Base-by-base conservation (phyloP, 345 rosid genomes). In the Citrus sp. region DNA sequence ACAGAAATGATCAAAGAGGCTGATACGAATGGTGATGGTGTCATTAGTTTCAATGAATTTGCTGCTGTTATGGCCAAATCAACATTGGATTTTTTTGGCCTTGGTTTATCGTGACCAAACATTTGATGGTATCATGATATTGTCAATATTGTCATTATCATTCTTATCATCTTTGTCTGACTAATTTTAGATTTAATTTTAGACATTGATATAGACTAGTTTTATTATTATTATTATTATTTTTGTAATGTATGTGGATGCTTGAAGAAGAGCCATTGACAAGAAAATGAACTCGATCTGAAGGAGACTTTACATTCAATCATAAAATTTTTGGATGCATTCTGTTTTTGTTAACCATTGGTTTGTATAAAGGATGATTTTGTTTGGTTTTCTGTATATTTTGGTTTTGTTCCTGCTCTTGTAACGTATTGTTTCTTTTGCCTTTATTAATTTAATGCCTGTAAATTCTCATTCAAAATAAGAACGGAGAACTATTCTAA, bases 1-100 rank as follows among this genome's bases (percentile, higher is more conserved):
- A 84, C 85, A 19, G 97, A 93, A 82, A 92, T 93, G 94, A 89
- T 95, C 61, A 81, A 79, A 81, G 94, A 95, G 77, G 97, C 97
- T 2, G 98, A 93, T 46, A 84, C 86, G 10, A 87, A 93, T 0
- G 98, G 95, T 1, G 98, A 95, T 54, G 98, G 97, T 18, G 89
- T 89, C 54, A 90, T 94, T 5, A 93, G 92, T 85, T 93, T 94
- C 68, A 81, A 80, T 6, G 98, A 93, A 77, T 93, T 94, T 71
- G 87, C 98, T 18, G 65, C 94, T 2, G 85, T 91, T 9, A 91
- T 92, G 98, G 95, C 94, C 0, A 93, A 83, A 68, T 93, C 98
- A 0, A 87, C 90, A 37, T 77, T 82, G 19, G 87, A 87, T 2
- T 84, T 87, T 28, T 84, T 91, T 27, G 97, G 95, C 49, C 16